Evolutionary conservation across 257 asterid species (phyloP).

Genomic region (Cinchona pubescens): DNA sequence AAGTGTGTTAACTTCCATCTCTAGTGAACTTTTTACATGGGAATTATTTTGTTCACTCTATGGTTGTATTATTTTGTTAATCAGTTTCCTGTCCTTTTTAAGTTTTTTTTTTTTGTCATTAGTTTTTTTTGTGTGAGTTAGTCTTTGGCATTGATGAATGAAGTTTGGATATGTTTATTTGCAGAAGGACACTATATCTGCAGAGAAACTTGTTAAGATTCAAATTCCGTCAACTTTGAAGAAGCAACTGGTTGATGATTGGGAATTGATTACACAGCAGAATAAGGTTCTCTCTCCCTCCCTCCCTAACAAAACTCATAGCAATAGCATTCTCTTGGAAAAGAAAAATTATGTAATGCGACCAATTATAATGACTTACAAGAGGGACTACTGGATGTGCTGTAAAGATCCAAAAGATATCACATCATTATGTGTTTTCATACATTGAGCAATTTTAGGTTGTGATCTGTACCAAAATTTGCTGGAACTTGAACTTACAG

Average conservation of each 20-base stretch:
- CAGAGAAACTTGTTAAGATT: conserved; percentile 64
- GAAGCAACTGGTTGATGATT: conserved; percentile 78
- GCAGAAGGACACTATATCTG: conserved; percentile 42
- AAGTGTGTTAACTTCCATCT: neutral
- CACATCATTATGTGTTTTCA: neutral
- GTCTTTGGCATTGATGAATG: neutral
- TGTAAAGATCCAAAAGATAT: neutral
- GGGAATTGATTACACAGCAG: conserved; percentile 78
- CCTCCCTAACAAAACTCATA: neutral
- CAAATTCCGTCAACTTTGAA: conserved; percentile 68
- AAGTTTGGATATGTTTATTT: neutral
- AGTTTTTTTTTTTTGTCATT: neutral
- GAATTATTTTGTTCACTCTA: neutral
- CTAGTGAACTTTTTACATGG: neutral
- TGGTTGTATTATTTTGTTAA: neutral
- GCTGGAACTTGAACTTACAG: neutral
- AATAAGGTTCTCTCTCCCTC: conserved; percentile 55
- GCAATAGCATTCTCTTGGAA: neutral
- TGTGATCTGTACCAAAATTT: neutral
- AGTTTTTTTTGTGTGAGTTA: neutral
- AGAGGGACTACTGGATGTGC: neutral
- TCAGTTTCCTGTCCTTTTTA: too few species aligned
- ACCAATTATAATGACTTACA: neutral
- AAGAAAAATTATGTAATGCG: neutral
- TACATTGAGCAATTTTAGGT: neutral